Evolutionary conservation across 257 asterid species (phyloP), one percentile per base, ranked within the genome.

Genomic region (Forsythia viridissima): DNA sequence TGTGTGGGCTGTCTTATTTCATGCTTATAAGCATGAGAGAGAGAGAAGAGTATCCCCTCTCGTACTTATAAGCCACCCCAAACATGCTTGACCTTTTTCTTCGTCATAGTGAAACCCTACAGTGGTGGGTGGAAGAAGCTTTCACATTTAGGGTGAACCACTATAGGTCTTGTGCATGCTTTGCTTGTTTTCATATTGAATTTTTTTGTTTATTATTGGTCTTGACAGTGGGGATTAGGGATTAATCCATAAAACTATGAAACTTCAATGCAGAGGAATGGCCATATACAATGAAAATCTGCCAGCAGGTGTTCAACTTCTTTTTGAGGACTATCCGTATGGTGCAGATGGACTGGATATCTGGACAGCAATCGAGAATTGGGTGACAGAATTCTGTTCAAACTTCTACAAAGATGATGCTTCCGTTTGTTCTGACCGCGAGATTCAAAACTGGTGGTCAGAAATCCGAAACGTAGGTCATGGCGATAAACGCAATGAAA

Each of bases 371-470:
- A 83, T 81, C 59, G 83, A 86, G 81, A 84, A 77, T 70, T 88
- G 90, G 92, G 90, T 86, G 70, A 74, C 72, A 38, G 78, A 85
- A 36, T 88, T 74, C 72, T 84, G 89, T 63, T 79, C 61, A 9
- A 72, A 79, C 83, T 84, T 79, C 77, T 88, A 88, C 75, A 72
- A 73, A 71, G 80, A 85, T 5, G 89, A 88, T 36, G 74, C 51
- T 57, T 77, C 85, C 36, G 69, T 88, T 65, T 83, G 48, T 74
- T 75, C 78, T 11, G 92, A 86, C 76, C 38, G 69, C 38, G 90
- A 88, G 86, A 84, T 85, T 44, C 80, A 82, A 83, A 77, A 81
- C 48, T 88, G 92, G 92, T 88, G 92, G 92, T 81, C 82, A 3
- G 92, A 88, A 74, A 79, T 88, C 74, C 74, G 78, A 61, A 51